These are phyloP conservation scores for Candida sp. DNA, from an alignment of 1,139 yeast species.

Conservation along the genomic window DNA sequence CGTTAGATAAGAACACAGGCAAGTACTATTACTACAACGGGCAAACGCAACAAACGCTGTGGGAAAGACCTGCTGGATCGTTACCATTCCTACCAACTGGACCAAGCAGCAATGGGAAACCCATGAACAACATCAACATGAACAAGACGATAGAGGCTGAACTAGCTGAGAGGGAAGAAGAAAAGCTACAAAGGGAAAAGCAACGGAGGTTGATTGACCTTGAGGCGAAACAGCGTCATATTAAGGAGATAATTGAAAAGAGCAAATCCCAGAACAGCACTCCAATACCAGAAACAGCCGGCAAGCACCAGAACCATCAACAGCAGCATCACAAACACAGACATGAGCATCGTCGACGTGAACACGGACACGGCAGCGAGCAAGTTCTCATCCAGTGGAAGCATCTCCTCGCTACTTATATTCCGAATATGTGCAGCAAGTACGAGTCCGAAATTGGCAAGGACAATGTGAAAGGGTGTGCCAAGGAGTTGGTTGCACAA, in stretches of 20 bases:
- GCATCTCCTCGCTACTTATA: constrained; percentile 67
- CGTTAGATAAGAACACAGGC: constrained; percentile 43
- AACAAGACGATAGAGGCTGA: constrained; percentile 19
- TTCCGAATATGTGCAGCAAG: constrained; percentile 79
- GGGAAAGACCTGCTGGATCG: constrained; percentile 57
- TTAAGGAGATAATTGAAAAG: constrained; percentile 41
- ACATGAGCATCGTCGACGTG: constrained; percentile 11
- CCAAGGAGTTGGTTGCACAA: constrained; percentile 72
- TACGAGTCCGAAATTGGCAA: constrained; percentile 71
- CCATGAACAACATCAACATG: neutral
- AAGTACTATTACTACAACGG: constrained; percentile 59
- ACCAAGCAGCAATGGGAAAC: constrained; percentile 19
- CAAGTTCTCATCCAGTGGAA: constrained; percentile 55
- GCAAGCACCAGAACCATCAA: constrained; percentile 10
- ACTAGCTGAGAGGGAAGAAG: constrained; percentile 39
- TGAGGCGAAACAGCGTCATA: constrained; percentile 34
- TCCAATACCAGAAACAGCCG: constrained; percentile 9
- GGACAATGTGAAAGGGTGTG: constrained; percentile 76
- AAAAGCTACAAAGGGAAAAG: constrained; percentile 33
- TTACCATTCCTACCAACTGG: constrained; percentile 26
- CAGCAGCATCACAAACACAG: constrained; percentile 5
- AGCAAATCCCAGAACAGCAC: constrained; percentile 18
- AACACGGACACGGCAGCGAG: constrained; percentile 9
- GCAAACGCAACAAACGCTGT: constrained; percentile 48
- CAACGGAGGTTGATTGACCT: constrained; percentile 35